These are phyloP conservation scores for Choiromyces venosus DNA, from an alignment of 495 filamentous ascomycete genomes.

Conservation along the genomic window DNA sequence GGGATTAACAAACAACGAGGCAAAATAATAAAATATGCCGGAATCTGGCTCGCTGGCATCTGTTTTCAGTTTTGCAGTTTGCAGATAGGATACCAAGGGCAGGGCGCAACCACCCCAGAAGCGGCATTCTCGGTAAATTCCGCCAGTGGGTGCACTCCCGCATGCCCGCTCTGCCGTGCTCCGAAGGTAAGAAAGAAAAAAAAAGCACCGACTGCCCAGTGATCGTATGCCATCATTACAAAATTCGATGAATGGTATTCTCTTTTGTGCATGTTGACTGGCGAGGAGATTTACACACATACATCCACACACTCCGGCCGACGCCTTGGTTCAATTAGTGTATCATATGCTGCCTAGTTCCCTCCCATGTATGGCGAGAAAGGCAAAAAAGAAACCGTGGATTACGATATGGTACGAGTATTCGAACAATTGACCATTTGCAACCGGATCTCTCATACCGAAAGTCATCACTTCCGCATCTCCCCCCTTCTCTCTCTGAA, in stretches of 20 bases:
- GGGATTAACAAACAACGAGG: background rate
- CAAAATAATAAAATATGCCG: constrained; percentile 24
- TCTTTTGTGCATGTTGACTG: background rate
- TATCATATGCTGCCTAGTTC: background rate
- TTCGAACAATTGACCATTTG: background rate
- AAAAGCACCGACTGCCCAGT: background rate
- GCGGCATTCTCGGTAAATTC: constrained; percentile 38
- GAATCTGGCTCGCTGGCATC: constrained; percentile 28
- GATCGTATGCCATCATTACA: background rate
- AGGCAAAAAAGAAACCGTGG: background rate
- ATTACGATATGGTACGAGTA: too few species aligned
- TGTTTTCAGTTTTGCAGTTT: constrained; percentile 8
- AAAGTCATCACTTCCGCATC: background rate
- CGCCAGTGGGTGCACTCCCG: constrained; percentile 36
- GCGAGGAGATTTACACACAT: background rate
- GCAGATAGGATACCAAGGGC: constrained; percentile 37
- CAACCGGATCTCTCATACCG: background rate
- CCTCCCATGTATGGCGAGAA: background rate
- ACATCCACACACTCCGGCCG: background rate
- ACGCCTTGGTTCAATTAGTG: background rate
- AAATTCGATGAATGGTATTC: background rate
- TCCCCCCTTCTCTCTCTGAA: background rate
- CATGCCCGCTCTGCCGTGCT: constrained; percentile 38
- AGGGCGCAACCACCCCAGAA: constrained; percentile 31
- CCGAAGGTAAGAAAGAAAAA: constrained; percentile 17